These are phyloP conservation scores for Cutaneotrichosporon daszewskae DNA, from an alignment of 1,284 basidiomycete genomes.

Conservation along the genomic window DNA sequence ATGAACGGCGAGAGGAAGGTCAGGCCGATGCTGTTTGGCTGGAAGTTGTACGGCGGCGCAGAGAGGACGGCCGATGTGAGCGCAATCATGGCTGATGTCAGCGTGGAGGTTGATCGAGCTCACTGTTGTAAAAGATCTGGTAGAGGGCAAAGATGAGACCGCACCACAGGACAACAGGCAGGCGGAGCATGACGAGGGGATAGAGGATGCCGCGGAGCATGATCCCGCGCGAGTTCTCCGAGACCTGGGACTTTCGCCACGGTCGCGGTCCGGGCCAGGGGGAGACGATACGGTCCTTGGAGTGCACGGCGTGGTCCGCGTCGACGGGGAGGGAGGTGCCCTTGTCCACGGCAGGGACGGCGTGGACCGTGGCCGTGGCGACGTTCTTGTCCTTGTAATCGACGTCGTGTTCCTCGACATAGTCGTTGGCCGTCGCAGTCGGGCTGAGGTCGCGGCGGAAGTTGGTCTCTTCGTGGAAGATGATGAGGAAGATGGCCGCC, in stretches of 20 bases:
- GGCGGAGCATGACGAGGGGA: slow-evolving; percentile 11
- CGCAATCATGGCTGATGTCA: slow-evolving; percentile 14
- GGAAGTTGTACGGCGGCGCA: slow-evolving; percentile 21
- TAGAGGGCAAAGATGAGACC: slow-evolving; percentile 18
- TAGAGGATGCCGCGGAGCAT: slow-evolving; percentile 18
- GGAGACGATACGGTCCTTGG: slow-evolving; percentile 6
- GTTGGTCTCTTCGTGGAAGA: slow-evolving; percentile 30
- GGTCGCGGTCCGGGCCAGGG: slow-evolving; percentile 18
- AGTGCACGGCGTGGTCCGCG: background rate
- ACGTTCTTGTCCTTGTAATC: background rate
- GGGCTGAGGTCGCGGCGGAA: slow-evolving; percentile 9
- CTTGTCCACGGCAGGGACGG: background rate
- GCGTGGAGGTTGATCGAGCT: background rate
- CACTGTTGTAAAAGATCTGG: slow-evolving; percentile 22
- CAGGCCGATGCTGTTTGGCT: slow-evolving; percentile 18
- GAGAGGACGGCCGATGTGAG: slow-evolving; percentile 19
- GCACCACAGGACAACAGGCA: slow-evolving; percentile 17
- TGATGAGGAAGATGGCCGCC: slow-evolving; percentile 21
- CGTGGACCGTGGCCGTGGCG: background rate
- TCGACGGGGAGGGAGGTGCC: background rate
- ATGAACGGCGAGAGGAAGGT: slow-evolving; percentile 22
- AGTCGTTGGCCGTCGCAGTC: background rate
- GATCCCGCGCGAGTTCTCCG: slow-evolving; percentile 12
- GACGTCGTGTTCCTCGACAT: background rate
- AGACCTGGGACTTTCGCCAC: slow-evolving; percentile 4